A percentile compares a stretch with the other conserved stretches of the same genome.
phyloP scores from a whole-genome alignment of 2,329 filamentous ascomycete species.

The Trichoderma afroharzianum region DNA sequence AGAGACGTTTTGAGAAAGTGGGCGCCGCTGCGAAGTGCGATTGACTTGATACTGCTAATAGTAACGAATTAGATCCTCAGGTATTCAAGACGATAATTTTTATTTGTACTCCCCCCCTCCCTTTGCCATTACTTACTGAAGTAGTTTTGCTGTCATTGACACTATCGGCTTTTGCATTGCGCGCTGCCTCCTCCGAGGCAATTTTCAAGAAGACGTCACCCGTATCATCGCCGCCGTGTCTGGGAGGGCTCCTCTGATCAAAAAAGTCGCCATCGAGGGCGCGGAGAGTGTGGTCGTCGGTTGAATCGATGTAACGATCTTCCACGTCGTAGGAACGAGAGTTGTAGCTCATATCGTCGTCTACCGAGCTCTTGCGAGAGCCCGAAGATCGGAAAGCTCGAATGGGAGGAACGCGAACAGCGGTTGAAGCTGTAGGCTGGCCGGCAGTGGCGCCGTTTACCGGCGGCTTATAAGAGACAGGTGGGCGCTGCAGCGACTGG shows the following conservation, averaged over 20 bases:
- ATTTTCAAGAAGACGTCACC: conserved; percentile 59
- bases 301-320: conserved; percentile 41
- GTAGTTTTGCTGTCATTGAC: conserved; percentile 35
- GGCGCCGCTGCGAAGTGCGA: conserved; percentile 47
- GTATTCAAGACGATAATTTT: background rate
- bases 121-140: conserved; percentile 17
- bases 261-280: conserved; percentile 44
- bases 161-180: conserved; percentile 35
- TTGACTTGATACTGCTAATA: conserved; percentile 44
- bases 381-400: conserved; percentile 55
- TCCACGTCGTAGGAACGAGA: conserved; percentile 42
- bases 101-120: too few relatives aligned
- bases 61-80: background rate
- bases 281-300: conserved; percentile 49
- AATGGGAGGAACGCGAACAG: conserved; percentile 47
- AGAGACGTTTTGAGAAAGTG: conserved; percentile 50
- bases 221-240: conserved; percentile 46
- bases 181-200: conserved; percentile 49
- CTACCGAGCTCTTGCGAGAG: conserved; percentile 49
- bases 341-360: conserved; percentile 53
- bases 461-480: conserved; percentile 48
- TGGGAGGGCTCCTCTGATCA: conserved; percentile 26
- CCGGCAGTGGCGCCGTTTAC: conserved; percentile 26
- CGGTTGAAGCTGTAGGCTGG: conserved; percentile 30
- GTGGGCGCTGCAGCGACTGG: conserved; percentile 40